These are phyloP conservation scores for Russula ochroleuca DNA, from an alignment of 768 basidiomycete species.

Conservation along the genomic window DNA sequence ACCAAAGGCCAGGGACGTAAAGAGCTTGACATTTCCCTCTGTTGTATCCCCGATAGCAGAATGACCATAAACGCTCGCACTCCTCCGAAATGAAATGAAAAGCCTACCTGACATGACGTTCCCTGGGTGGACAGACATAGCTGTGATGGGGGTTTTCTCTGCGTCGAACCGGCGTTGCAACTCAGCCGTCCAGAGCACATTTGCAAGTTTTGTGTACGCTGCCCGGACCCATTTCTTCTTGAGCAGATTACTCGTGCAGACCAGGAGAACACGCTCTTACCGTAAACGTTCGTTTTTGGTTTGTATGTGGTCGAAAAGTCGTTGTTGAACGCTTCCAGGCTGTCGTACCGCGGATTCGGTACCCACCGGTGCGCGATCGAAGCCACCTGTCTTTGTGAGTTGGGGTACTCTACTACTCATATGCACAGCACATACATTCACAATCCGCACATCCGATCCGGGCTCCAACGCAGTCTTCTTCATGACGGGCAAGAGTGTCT, in stretches of 20 bases:
- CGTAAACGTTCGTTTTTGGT: conserved; percentile 28
- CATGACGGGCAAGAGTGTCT: conserved; percentile 50
- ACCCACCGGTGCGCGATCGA: conserved; percentile 19
- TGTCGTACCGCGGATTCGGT: conserved; percentile 21
- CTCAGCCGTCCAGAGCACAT: conserved; percentile 46
- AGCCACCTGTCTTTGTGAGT: conserved; percentile 22
- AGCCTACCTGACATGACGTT: conserved; percentile 37
- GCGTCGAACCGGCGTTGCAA: conserved; percentile 46
- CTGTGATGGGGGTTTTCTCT: conserved; percentile 38
- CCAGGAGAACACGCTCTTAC: conserved; percentile 1
- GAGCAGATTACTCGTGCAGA: not conserved
- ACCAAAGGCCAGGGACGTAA: conserved; percentile 19
- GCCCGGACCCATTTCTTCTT: not conserved
- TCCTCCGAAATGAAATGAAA: not conserved
- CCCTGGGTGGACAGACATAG: conserved; percentile 44
- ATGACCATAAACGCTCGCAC: not conserved
- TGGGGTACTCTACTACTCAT: not conserved
- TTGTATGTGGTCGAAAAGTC: conserved; percentile 26
- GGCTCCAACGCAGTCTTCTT: conserved; percentile 45
- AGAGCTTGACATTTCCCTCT: conserved; percentile 27
- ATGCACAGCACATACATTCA: conserved; percentile 42
- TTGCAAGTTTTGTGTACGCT: conserved; percentile 52
- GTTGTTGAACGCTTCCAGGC: conserved; percentile 32
- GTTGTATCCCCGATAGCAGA: conserved; percentile 1
- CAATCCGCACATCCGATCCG: conserved; percentile 55